phyloP scores from a whole-genome alignment of 805 yeast genomes.

The Metschnikowia matae region DNA sequence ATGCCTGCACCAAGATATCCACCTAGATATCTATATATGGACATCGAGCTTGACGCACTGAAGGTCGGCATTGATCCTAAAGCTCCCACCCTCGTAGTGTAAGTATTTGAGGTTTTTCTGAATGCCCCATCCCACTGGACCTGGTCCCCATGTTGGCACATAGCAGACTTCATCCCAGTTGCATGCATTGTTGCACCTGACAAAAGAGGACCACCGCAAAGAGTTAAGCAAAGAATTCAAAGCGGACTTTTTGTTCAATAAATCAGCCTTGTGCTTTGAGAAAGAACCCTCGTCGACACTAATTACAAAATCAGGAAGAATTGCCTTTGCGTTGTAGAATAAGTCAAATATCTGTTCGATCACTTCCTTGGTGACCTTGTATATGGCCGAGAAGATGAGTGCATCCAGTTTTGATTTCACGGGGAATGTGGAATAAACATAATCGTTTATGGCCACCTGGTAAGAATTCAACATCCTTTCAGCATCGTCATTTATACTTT shows the following conservation, averaged over 20 bases:
- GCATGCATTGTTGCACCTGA: slow-evolving; percentile 41
- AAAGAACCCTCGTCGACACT: slow-evolving; percentile 6
- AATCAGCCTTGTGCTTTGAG: slow-evolving; percentile 2
- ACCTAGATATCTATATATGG: background rate
- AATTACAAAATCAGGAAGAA: slow-evolving; percentile 21
- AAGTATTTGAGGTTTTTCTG: slow-evolving; percentile 6
- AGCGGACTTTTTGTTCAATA: background rate
- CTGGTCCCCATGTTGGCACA: slow-evolving; percentile 55
- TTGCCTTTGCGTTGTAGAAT: slow-evolving; percentile 26
- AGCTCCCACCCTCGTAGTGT: slow-evolving; percentile 13
- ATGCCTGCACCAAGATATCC: background rate
- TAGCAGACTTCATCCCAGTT: slow-evolving; percentile 48
- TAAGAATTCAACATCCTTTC: slow-evolving; percentile 22
- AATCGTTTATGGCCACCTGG: slow-evolving; percentile 41
- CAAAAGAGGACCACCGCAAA: slow-evolving; percentile 42
- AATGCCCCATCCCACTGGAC: slow-evolving; percentile 26
- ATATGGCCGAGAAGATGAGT: slow-evolving; percentile 47
- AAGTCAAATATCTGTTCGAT: slow-evolving; percentile 33
- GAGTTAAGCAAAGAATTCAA: slow-evolving; percentile 22
- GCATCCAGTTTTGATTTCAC: slow-evolving; percentile 40
- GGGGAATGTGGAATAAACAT: slow-evolving; percentile 40
- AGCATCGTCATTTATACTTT: slow-evolving; percentile 9
- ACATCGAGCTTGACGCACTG: slow-evolving; percentile 13
- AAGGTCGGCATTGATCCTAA: slow-evolving; percentile 14
- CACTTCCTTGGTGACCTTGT: slow-evolving; percentile 37